Conservation (phyloP, 1,284 basidiomycete genomes). For the Sanghuangporus sanghuang region DNA sequence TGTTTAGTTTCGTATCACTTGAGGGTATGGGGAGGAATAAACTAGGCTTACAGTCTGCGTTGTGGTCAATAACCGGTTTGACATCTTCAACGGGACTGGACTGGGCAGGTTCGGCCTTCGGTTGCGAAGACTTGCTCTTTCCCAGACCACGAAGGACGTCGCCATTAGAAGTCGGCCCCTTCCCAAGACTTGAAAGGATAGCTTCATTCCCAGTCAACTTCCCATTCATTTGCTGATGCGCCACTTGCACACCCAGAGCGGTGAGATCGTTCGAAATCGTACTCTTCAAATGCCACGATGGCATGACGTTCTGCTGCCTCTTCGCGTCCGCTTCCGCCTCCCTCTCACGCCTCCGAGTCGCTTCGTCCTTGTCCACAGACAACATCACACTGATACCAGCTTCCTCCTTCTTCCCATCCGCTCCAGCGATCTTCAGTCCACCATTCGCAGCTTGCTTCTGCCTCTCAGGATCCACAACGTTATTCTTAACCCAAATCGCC, state of each 20-base stretch:
- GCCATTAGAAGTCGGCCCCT: slow-evolving; percentile 47
- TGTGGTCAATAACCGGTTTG: slow-evolving; percentile 52
- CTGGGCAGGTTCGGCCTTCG: slow-evolving; percentile 27
- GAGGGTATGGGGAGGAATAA: slow-evolving; percentile 3
- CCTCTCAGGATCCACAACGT: slow-evolving; percentile 55
- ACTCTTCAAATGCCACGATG: slow-evolving; percentile 91
- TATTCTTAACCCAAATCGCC: slow-evolving; percentile 68
- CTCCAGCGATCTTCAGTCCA: slow-evolving; percentile 81
- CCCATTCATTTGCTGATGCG: slow-evolving; percentile 10
- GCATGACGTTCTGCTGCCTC: slow-evolving; percentile 85
- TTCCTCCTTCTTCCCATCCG: slow-evolving; percentile 55
- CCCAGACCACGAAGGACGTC: slow-evolving; percentile 64
- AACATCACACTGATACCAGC: slow-evolving; percentile 77
- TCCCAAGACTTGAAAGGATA: slow-evolving; percentile 24
- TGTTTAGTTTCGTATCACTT: background rate
- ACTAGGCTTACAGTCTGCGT: slow-evolving; percentile 56
- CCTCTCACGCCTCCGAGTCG: slow-evolving; percentile 57
- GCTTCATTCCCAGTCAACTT: slow-evolving; percentile 22
- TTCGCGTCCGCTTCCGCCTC: slow-evolving; percentile 72
- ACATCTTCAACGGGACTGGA: slow-evolving; percentile 39
- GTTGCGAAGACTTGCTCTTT: slow-evolving; percentile 36
- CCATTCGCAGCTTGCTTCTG: slow-evolving; percentile 91
- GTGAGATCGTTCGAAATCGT: slow-evolving; percentile 92
- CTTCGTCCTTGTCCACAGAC: slow-evolving; percentile 78
- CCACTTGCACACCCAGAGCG: slow-evolving; percentile 60